Evolutionary conservation across 345 rosid genomes (phyloP).

Genomic region (Orychophragmus violaceus): DNA sequence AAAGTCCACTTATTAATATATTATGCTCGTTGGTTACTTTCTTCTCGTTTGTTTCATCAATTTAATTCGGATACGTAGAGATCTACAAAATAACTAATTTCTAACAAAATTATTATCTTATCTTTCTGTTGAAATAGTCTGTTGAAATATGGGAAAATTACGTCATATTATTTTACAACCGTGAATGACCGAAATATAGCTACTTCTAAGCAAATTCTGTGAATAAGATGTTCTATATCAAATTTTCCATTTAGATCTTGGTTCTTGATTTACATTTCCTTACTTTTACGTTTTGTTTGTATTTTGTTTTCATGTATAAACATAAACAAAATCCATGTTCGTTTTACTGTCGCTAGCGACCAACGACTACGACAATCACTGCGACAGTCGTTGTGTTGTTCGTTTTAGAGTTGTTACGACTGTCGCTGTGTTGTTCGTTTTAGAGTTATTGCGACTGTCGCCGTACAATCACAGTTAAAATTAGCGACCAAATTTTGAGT

Average conservation of each 20-base stretch:
- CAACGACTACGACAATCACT: too few species aligned
- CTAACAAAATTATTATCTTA: not conserved
- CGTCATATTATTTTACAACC: not conserved
- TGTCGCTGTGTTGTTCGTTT: too few species aligned
- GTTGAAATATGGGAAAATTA: not conserved
- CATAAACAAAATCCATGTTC: too few species aligned
- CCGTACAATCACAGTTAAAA: too few species aligned
- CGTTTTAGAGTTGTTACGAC: too few species aligned
- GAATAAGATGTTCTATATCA: not conserved
- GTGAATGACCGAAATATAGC: not conserved
- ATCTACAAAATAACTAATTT: not conserved
- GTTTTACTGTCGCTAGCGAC: too few species aligned
- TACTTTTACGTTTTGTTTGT: not conserved
- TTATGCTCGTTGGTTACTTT: conserved; percentile 8
- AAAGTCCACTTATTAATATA: conserved; percentile 7
- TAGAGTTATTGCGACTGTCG: too few species aligned
- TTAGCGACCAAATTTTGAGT: too few species aligned
- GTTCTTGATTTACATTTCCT: not conserved
- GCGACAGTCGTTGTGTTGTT: too few species aligned
- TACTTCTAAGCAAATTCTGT: not conserved
- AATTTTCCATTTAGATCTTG: not conserved
- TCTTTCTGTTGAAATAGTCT: not conserved
- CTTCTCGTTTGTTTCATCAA: conserved; percentile 2
- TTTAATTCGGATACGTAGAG: not conserved
- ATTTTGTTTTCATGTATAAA: not conserved